Base-by-base conservation (phyloP, 2,329 filamentous ascomycete species). In the Aaosphaeria pasadenensis region DNA sequence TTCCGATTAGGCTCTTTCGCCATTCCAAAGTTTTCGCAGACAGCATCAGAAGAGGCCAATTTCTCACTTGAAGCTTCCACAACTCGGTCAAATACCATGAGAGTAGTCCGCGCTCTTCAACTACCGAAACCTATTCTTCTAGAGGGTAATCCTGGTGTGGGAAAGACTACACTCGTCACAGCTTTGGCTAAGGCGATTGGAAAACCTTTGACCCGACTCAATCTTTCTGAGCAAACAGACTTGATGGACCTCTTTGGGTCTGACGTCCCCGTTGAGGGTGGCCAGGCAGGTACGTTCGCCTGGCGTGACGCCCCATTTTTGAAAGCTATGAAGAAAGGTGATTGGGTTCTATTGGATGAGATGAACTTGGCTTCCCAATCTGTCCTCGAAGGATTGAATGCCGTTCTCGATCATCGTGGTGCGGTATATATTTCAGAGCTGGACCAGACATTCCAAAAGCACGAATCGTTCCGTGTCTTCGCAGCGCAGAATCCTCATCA, bases 291-390 rank as follows among this genome's bases (percentile, higher is more conserved):
- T 1, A 87, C 89, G 50, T 99, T 99, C 64, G 87, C 89, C 1
- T 99, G 94, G 94, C 84, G 91, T 57, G 92, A 99, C 67, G 94
- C 92, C 0, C 91, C 94, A 1, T 97, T 99, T 66, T 76, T 99
- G 17, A 88, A 90, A 65, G 94, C 94, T 0, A 97, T 99, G 92
- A 94, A 97, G 66, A 88, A 84, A 49, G 94, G 94, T 30, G 89
- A 95, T 59, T 99, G 94, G 94, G 94, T 99, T 7, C 77, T 99
- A 30, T 79, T 99, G 0, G 94, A 99, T 63, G 94, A 99, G 75
- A 99, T 99, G 94, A 99, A 99, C 62, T 74, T 99, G 54, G 94
- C 95, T 1, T 97, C 92, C 0, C 94, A 99, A 67, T 95, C 92
- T 4, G 91, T 99, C 2, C 81, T 99, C 1, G 94, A 99, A 73